Percentiles rank a stretch among this genome's conserved stretches.
phyloP scores from a whole-genome alignment of 495 filamentous ascomycete species.

The Xylona heveae region DNA sequence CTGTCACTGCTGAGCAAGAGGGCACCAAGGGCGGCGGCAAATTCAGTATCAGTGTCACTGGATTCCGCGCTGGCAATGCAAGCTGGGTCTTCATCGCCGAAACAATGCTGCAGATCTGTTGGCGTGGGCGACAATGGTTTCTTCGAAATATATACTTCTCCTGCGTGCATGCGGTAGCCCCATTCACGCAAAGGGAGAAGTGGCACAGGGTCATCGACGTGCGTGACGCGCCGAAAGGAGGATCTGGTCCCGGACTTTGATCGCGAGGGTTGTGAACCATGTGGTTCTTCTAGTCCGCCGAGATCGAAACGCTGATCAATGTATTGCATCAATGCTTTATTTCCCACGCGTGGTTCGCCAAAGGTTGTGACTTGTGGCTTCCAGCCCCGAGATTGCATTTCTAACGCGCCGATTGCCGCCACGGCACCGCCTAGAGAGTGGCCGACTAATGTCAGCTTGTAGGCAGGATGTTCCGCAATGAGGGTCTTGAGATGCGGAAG shows the following conservation, averaged over 20 bases:
- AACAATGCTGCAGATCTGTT: slow-evolving; percentile 47
- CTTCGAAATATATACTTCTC: slow-evolving; percentile 71
- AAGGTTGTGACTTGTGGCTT: slow-evolving; percentile 68
- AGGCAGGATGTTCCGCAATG: slow-evolving; percentile 37
- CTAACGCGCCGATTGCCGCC: slow-evolving; percentile 66
- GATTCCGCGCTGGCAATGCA: slow-evolving; percentile 43
- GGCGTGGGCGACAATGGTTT: slow-evolving; percentile 38
- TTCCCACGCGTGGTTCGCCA: slow-evolving; percentile 76
- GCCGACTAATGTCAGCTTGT: slow-evolving; percentile 57
- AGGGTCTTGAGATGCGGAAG: slow-evolving; percentile 34
- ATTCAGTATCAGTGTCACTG: slow-evolving; percentile 5
- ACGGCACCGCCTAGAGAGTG: slow-evolving; percentile 90
- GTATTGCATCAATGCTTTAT: slow-evolving; percentile 43
- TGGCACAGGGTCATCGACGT: slow-evolving; percentile 72
- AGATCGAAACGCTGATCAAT: slow-evolving; percentile 44
- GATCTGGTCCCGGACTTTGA: slow-evolving; percentile 9
- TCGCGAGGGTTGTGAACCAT: slow-evolving; percentile 3
- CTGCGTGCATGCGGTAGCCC: slow-evolving; percentile 69
- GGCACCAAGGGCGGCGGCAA: slow-evolving; percentile 3
- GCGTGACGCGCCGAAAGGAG: slow-evolving; percentile 62
- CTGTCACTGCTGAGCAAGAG: slow-evolving; percentile 5
- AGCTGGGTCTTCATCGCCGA: slow-evolving; percentile 41
- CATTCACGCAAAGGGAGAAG: slow-evolving; percentile 67
- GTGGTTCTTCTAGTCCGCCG: neutral
- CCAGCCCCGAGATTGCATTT: slow-evolving; percentile 47